These are phyloP conservation scores for Aspergillus quadrilineatus DNA, from an alignment of 2,329 filamentous ascomycete genomes.

Conservation along the genomic window DNA sequence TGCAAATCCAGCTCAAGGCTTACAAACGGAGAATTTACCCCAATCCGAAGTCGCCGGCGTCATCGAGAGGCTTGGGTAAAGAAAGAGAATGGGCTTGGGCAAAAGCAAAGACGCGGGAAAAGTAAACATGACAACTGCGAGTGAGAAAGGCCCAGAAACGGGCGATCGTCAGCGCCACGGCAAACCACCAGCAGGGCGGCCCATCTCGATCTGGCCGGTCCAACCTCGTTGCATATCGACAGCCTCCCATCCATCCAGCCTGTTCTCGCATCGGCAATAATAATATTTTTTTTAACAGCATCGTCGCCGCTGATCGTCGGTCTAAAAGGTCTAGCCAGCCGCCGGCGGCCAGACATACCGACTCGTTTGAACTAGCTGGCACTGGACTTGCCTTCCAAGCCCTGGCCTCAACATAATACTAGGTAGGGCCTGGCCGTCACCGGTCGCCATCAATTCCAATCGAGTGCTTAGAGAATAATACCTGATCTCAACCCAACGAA, in stretches of 20 bases:
- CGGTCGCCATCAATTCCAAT: not conserved
- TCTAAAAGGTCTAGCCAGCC: not conserved
- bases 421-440: not conserved
- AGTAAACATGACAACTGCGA: constrained; percentile 1
- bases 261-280: constrained; percentile 3
- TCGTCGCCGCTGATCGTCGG: not conserved
- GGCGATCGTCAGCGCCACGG: constrained; percentile 4
- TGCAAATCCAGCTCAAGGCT: not conserved
- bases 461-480: not conserved
- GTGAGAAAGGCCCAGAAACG: not conserved
- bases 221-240: not conserved
- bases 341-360: not conserved
- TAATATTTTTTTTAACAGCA: not conserved
- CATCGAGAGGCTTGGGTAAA: not conserved
- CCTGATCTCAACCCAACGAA: not conserved
- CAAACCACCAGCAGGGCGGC: not conserved
- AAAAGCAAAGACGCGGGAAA: not conserved
- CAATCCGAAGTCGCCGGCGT: not conserved
- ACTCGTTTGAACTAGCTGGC: not conserved
- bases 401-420: not conserved
- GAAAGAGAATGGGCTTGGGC: not conserved
- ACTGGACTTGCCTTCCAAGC: not conserved
- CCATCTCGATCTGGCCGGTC: constrained; percentile 7
- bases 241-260: not conserved
- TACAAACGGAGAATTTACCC: constrained; percentile 16